Percentiles rank a stretch among this genome's conserved stretches.
Evolutionary conservation across 306 rosid species (phyloP).

Genomic region (Pueraria montana): DNA sequence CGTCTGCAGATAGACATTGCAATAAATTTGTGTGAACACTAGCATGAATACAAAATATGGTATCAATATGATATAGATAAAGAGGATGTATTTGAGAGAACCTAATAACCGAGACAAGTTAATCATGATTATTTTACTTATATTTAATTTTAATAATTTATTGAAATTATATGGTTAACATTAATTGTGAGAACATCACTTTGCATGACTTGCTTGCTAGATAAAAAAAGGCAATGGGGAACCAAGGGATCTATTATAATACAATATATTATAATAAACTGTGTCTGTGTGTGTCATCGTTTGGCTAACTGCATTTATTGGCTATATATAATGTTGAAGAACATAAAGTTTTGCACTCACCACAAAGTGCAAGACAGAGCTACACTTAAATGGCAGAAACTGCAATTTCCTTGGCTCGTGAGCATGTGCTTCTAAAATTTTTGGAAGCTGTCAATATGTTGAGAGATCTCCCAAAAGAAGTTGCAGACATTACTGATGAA

Average conservation of each 20-base stretch:
- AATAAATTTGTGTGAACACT: too few relatives aligned
- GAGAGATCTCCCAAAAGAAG: too few relatives aligned
- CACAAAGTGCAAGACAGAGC: not conserved
- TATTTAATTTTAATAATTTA: not conserved
- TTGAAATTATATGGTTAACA: not conserved
- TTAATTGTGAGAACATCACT: not conserved
- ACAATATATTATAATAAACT: too few relatives aligned
- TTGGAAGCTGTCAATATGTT: not conserved
- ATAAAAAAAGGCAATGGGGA: not conserved
- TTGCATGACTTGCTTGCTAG: not conserved
- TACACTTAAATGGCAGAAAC: not conserved
- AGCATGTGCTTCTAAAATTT: not conserved
- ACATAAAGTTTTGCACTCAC: not conserved
- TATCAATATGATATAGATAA: too few relatives aligned
- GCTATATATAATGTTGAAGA: not conserved
- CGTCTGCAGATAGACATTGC: not conserved
- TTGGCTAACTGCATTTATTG: not conserved
- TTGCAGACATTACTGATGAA: too few relatives aligned
- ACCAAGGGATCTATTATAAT: too few relatives aligned
- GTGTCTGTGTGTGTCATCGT: too few relatives aligned
- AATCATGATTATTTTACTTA: not conserved
- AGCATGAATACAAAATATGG: too few relatives aligned
- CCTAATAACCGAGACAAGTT: not conserved
- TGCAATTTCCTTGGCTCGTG: not conserved
- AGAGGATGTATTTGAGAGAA: not conserved